Percentiles rank a stretch among this genome's conserved stretches.
phyloP scores from a whole-genome alignment of 2,329 filamentous ascomycete species.

The Plectosphaerella sp. region DNA sequence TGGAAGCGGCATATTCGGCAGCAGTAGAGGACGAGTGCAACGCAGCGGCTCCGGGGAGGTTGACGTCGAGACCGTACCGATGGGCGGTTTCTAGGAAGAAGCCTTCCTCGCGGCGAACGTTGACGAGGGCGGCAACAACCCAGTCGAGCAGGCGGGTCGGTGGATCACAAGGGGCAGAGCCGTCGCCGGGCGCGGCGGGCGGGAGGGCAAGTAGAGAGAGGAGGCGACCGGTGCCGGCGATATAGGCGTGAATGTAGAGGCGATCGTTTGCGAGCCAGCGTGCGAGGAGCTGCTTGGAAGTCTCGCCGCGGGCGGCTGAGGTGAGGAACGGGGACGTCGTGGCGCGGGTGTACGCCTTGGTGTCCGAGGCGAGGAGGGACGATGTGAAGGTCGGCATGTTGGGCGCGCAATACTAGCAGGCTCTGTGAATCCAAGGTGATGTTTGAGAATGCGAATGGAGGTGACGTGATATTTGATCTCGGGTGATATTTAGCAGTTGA shows the following conservation, averaged over 20 bases:
- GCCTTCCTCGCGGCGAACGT: conserved; percentile 61
- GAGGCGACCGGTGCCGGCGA: conserved; percentile 61
- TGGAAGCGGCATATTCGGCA: conserved; percentile 4
- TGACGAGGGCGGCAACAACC: conserved; percentile 60
- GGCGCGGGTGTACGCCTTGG: conserved; percentile 43
- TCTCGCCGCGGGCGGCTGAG: conserved; percentile 57
- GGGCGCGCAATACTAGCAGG: background rate
- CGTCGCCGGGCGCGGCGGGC: conserved; percentile 11
- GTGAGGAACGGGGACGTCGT: conserved; percentile 65
- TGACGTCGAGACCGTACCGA: conserved; percentile 53
- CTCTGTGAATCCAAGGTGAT: background rate
- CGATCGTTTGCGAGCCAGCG: conserved; percentile 70
- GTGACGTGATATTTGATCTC: background rate
- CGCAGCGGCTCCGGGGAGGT: conserved; percentile 21
- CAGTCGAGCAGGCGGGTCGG: conserved; percentile 57
- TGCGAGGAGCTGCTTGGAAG: conserved; percentile 50
- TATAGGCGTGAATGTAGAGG: conserved; percentile 67
- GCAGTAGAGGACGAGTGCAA: conserved; percentile 12
- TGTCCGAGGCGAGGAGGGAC: conserved; percentile 48
- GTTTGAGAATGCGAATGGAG: too few species aligned
- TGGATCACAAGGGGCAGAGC: conserved; percentile 22
- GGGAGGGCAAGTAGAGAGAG: conserved; percentile 58
- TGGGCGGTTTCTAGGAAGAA: conserved; percentile 63
- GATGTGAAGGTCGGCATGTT: conserved; percentile 37
- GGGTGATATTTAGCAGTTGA: too few species aligned